Evolutionary conservation across 768 basidiomycete genomes (phyloP).

Genomic region (Royoungia palumana): DNA sequence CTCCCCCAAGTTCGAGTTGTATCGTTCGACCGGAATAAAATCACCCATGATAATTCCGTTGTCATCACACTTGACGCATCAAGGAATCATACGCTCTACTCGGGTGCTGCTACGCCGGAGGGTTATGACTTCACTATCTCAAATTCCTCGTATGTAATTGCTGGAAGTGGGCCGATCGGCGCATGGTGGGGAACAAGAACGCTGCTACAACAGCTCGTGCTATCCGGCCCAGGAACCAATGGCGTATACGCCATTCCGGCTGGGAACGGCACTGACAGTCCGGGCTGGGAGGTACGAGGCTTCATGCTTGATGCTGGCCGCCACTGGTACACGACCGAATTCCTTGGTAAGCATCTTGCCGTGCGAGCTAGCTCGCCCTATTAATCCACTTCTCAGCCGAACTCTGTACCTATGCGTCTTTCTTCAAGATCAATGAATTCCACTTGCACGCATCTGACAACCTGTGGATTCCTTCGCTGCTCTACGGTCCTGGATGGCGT

Average conservation of each 20-base stretch:
- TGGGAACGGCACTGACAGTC: conserved; percentile 37
- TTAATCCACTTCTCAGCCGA: conserved; percentile 30
- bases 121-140: conserved; percentile 38
- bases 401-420: conserved; percentile 42
- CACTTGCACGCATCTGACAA: conserved; percentile 45
- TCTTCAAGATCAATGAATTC: conserved; percentile 44
- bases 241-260: conserved; percentile 26
- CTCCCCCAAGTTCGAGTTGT: conserved; percentile 22
- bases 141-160: conserved; percentile 29
- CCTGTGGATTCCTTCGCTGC: conserved; percentile 39
- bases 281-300: conserved; percentile 44
- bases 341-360: conserved; percentile 30
- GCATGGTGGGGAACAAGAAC: conserved; percentile 46
- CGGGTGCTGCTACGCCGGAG: conserved; percentile 36
- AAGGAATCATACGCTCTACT: conserved; percentile 33
- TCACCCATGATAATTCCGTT: conserved; percentile 3
- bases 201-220: conserved; percentile 38
- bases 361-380: neutral
- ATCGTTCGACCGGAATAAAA: conserved; percentile 3
- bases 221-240: conserved; percentile 12
- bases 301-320: conserved; percentile 48
- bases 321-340: conserved; percentile 41
- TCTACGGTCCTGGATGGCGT: conserved; percentile 38
- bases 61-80: conserved; percentile 32
- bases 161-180: conserved; percentile 34